Conservation (phyloP, 2,329 filamentous ascomycete species). For the Venturia nashicola region DNA sequence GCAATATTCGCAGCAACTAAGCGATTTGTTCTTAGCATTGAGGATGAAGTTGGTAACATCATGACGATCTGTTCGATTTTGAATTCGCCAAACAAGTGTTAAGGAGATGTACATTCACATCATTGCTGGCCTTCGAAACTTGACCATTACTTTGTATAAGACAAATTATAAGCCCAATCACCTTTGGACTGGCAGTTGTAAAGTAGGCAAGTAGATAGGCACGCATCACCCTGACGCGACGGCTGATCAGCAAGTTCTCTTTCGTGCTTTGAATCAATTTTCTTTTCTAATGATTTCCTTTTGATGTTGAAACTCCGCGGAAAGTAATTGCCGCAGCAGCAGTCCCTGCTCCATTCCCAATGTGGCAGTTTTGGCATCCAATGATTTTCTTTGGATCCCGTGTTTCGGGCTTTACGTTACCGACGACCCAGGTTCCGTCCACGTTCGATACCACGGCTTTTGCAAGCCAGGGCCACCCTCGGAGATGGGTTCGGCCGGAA, state of each 20-base stretch:
- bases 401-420: neutral
- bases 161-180: conserved; percentile 21
- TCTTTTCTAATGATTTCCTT: neutral
- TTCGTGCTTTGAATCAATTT: neutral
- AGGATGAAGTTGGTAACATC: neutral
- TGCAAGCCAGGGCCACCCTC: neutral
- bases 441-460: neutral
- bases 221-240: conserved; percentile 11
- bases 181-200: conserved; percentile 32
- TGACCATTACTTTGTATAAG: conserved; percentile 9
- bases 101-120: conserved; percentile 13
- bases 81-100: neutral
- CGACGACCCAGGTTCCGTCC: neutral
- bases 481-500: neutral
- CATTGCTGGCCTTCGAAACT: neutral
- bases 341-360: neutral
- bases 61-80: neutral
- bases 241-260: conserved; percentile 4
- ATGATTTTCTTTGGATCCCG: neutral
- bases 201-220: conserved; percentile 25
- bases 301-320: neutral
- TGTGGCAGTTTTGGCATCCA: neutral
- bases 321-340: neutral
- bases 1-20: conserved; percentile 28
- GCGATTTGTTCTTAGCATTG: neutral